These are phyloP conservation scores for Echria macrotheca DNA, from an alignment of 495 filamentous ascomycete genomes.

Conservation along the genomic window DNA sequence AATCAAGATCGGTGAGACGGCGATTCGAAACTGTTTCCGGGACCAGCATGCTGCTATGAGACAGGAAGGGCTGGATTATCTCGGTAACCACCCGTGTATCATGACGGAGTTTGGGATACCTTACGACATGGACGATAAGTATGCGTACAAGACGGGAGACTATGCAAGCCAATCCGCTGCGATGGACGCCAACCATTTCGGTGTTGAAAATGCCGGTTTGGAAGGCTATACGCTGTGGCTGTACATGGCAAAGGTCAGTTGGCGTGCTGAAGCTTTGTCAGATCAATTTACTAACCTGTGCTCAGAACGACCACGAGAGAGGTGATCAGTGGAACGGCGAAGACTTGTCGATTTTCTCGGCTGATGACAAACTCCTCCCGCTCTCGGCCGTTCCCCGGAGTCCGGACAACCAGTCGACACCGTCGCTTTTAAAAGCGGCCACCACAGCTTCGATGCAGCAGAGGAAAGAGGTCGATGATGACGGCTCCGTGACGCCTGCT, in stretches of 20 bases:
- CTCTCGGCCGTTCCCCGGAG: conserved; percentile 40
- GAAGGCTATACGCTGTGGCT: conserved; percentile 89
- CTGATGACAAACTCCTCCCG: conserved; percentile 70
- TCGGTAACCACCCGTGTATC: conserved; percentile 84
- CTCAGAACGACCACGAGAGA: conserved; percentile 76
- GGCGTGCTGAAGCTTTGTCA: neutral
- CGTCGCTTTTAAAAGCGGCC: conserved; percentile 26
- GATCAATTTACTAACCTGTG: neutral
- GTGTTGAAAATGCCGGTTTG: conserved; percentile 70
- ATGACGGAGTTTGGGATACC: conserved; percentile 96
- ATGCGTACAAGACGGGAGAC: conserved; percentile 94
- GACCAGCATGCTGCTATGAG: conserved; percentile 86
- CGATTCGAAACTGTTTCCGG: conserved; percentile 88
- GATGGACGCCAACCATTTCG: conserved; percentile 96
- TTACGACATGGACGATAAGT: conserved; percentile 96
- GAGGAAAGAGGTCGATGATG: conserved; percentile 45
- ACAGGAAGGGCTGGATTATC: conserved; percentile 82
- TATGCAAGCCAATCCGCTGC: conserved; percentile 89
- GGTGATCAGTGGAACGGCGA: conserved; percentile 98
- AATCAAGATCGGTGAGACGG: conserved; percentile 87
- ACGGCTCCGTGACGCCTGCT: conserved; percentile 54
- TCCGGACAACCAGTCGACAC: conserved; percentile 32
- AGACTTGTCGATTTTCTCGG: conserved; percentile 83
- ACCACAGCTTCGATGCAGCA: conserved; percentile 11
- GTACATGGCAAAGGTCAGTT: conserved; percentile 65